Conservation (phyloP, 495 filamentous ascomycete genomes). For the Penicillium crystallinum region DNA sequence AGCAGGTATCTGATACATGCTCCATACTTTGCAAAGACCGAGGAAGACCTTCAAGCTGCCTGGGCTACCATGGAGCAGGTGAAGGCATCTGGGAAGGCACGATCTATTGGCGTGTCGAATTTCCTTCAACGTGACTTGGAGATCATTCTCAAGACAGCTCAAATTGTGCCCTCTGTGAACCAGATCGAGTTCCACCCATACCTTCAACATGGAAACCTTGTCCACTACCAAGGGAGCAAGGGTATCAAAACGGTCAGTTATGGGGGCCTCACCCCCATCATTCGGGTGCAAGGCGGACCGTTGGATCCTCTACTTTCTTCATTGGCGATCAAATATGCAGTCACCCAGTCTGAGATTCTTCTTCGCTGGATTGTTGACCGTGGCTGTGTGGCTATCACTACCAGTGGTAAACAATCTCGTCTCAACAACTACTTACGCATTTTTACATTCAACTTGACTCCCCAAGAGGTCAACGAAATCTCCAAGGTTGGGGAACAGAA, state of each 20-base stretch:
- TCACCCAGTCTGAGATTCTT: slow-evolving; percentile 61
- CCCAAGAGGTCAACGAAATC: slow-evolving; percentile 65
- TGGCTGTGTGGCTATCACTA: slow-evolving; percentile 71
- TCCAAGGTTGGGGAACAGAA: slow-evolving; percentile 54
- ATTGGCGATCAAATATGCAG: slow-evolving; percentile 73
- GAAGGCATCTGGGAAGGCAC: slow-evolving; percentile 60
- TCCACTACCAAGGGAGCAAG: slow-evolving; percentile 60
- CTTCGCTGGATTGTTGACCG: slow-evolving; percentile 79
- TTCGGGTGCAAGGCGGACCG: slow-evolving; percentile 62
- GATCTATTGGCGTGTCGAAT: slow-evolving; percentile 82
- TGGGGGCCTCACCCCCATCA: slow-evolving; percentile 59
- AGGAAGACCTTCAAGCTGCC: slow-evolving; percentile 58
- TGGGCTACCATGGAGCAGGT: slow-evolving; percentile 79
- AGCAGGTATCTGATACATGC: slow-evolving; percentile 74
- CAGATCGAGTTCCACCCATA: slow-evolving; percentile 91
- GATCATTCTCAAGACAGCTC: slow-evolving; percentile 60
- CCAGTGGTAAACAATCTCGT: slow-evolving; percentile 66
- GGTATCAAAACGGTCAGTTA: slow-evolving; percentile 69
- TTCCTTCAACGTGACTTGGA: slow-evolving; percentile 65
- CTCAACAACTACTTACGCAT: slow-evolving; percentile 58
- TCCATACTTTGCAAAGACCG: slow-evolving; percentile 62
- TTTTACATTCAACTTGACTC: slow-evolving; percentile 66
- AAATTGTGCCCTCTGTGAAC: slow-evolving; percentile 63
- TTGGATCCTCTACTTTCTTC: slow-evolving; percentile 54
- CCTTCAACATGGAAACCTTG: slow-evolving; percentile 66